Evolutionary conservation across 1,284 basidiomycete species (phyloP).

Genomic region (Moniliella sp.): DNA sequence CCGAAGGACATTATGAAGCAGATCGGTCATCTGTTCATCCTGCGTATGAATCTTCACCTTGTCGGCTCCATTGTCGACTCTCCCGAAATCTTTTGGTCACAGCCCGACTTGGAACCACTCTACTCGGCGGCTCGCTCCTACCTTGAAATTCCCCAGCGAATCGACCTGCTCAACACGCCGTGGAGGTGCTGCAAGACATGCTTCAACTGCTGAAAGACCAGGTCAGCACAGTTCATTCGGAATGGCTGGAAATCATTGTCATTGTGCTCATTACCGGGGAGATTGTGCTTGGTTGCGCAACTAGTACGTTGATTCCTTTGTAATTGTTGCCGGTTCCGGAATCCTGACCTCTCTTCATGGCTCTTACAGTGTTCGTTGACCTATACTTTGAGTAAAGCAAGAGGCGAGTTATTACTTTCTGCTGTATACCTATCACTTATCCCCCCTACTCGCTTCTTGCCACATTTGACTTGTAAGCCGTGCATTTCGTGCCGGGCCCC

Average conservation of each 20-base stretch:
- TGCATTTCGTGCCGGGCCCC: too few species aligned
- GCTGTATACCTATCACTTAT: too few species aligned
- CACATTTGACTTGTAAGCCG: too few species aligned
- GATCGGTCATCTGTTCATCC: constrained; percentile 73
- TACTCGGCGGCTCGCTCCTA: constrained; percentile 70
- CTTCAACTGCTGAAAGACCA: constrained; percentile 81
- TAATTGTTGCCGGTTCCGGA: too few species aligned
- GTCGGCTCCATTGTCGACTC: constrained; percentile 85
- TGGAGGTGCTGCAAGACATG: constrained; percentile 88
- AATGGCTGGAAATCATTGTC: constrained; percentile 78
- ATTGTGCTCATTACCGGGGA: constrained; percentile 75
- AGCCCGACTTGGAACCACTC: constrained; percentile 68
- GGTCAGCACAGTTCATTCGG: constrained; percentile 69
- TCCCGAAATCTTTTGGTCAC: constrained; percentile 75
- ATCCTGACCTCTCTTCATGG: too few species aligned
- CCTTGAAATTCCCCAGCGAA: constrained; percentile 77
- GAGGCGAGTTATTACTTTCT: too few species aligned
- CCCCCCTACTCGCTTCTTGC: too few species aligned
- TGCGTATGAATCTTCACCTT: constrained; percentile 81
- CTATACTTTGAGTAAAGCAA: too few species aligned
- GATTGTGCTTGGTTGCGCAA: constrained; percentile 39
- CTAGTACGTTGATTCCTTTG: too few species aligned
- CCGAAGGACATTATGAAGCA: constrained; percentile 78
- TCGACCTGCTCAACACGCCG: constrained; percentile 73
- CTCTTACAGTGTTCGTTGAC: too few species aligned